These are phyloP conservation scores for Nepenthes gracilis DNA, from an alignment of 148 eudicot species.

Conservation along the genomic window DNA sequence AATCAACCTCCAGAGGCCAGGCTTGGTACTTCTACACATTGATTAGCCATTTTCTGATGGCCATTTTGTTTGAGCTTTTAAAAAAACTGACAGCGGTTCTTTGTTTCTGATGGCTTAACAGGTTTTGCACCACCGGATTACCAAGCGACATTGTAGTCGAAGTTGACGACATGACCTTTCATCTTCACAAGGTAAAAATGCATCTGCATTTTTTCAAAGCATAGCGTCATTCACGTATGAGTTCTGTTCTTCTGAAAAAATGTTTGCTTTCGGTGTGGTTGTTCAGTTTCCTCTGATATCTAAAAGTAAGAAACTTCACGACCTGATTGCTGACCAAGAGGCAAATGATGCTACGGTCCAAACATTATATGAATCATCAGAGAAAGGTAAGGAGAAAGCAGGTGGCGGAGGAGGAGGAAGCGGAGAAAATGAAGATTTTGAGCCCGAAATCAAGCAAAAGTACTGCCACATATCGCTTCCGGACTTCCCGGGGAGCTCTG, in stretches of 20 bases:
- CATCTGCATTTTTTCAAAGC: background rate
- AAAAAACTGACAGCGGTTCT: conserved; percentile 1
- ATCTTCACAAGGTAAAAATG: conserved; percentile 67
- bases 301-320: conserved; percentile 66
- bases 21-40: conserved; percentile 36
- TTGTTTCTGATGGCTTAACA: conserved; percentile 11
- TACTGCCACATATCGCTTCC: conserved; percentile 37
- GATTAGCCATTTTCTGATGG: background rate
- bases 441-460: conserved; percentile 4
- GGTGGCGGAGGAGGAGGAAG: conserved; percentile 12
- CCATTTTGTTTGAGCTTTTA: background rate
- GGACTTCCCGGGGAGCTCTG: conserved; percentile 76
- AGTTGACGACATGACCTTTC: conserved; percentile 81
- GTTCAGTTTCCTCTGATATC: conserved; percentile 92
- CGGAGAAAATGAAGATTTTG: conserved; percentile 13
- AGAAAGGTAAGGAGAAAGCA: conserved; percentile 45
- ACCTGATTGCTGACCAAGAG: conserved; percentile 60
- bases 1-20: conserved; percentile 58
- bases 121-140: conserved; percentile 83
- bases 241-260: background rate
- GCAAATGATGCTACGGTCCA: conserved; percentile 2
- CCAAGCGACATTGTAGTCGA: conserved; percentile 70
- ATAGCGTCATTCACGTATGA: background rate
- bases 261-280: conserved; percentile 2
- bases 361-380: background rate